A percentile compares a stretch with the other conserved stretches of the same genome.
Conservation (phyloP, 2,329 filamentous ascomycete genomes). For the Aspergillus eucalypticola region DNA sequence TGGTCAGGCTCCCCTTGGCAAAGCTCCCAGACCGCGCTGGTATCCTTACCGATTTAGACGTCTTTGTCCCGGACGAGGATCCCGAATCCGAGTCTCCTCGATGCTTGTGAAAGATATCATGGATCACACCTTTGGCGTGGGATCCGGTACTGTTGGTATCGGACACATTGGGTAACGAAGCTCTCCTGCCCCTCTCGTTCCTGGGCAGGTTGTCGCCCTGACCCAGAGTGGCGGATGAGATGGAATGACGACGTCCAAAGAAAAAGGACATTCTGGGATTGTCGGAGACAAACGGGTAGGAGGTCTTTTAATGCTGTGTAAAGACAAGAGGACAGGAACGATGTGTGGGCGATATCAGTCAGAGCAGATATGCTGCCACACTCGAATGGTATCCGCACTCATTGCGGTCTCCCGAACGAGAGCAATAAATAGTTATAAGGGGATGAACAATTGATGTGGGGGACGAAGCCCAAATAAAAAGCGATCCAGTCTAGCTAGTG, state of each 20-base stretch:
- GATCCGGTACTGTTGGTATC: conserved; percentile 2
- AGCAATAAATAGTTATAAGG: not conserved
- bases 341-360: not conserved
- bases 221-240: conserved; percentile 20
- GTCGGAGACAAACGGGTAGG: not conserved
- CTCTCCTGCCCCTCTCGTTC: conserved; percentile 8
- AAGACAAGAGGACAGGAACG: not conserved
- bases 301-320: not conserved
- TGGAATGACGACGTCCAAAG: conserved; percentile 31
- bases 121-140: conserved; percentile 19
- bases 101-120: conserved; percentile 27
- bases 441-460: not conserved
- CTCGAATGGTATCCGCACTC: not conserved
- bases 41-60: not conserved
- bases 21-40: not conserved
- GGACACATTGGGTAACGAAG: conserved; percentile 15
- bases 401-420: not conserved
- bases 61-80: not conserved
- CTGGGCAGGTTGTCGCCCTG: conserved; percentile 10
- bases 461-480: not conserved
- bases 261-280: conserved; percentile 25
- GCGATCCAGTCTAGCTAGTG: not conserved
- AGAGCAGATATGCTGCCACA: not conserved
- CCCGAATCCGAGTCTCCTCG: conserved; percentile 13
- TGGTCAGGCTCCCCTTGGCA: not conserved